Conservation (phyloP, 2,329 filamentous ascomycete species). For the Plenodomus biglobosus region DNA sequence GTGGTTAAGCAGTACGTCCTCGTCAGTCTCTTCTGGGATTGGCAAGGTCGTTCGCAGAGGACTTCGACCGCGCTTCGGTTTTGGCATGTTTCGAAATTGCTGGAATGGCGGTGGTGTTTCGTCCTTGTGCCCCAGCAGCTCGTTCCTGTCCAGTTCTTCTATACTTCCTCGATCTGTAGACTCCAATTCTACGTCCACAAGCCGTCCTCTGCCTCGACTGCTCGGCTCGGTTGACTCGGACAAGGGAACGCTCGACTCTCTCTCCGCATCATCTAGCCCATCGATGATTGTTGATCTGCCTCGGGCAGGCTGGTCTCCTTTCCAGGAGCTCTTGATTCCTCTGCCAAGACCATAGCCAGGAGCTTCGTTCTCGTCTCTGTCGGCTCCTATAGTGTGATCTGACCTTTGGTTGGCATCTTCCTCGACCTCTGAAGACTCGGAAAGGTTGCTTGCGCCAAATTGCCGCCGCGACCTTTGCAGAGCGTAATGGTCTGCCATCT, state of each 20-base stretch:
- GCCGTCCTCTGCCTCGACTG: constrained; percentile 62
- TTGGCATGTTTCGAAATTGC: constrained; percentile 54
- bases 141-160: constrained; percentile 43
- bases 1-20: constrained; percentile 50
- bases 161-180: constrained; percentile 56
- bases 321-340: constrained; percentile 61
- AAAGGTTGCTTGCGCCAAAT: constrained; percentile 79
- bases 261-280: constrained; percentile 39
- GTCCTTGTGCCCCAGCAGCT: constrained; percentile 46
- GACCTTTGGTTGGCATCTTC: constrained; percentile 58
- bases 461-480: constrained; percentile 86
- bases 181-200: constrained; percentile 87
- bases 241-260: constrained; percentile 46
- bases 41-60: constrained; percentile 45
- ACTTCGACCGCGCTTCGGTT: constrained; percentile 44
- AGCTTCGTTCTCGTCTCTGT: constrained; percentile 44
- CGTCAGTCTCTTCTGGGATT: constrained; percentile 55
- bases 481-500: constrained; percentile 92
- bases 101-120: constrained; percentile 60
- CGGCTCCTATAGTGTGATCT: constrained; percentile 56
- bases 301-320: constrained; percentile 49
- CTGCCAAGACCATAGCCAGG: constrained; percentile 48
- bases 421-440: constrained; percentile 82
- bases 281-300: constrained; percentile 43
- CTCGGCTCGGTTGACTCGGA: constrained; percentile 49